Conservation (phyloP, 2,329 filamentous ascomycete genomes). For the Penicillium sp. region DNA sequence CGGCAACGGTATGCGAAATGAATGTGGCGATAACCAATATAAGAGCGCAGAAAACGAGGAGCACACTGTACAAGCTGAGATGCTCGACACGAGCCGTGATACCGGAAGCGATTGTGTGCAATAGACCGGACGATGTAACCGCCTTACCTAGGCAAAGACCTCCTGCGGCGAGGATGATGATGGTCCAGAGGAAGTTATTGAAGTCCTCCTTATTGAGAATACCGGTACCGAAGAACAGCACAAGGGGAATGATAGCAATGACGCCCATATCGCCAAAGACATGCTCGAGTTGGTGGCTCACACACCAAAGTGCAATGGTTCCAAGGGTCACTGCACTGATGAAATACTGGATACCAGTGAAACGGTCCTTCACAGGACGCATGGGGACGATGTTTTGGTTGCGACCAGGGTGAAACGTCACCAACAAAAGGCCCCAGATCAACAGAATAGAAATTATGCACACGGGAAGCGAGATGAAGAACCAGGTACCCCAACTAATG, state of each 20-base stretch:
- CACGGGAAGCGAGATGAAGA: slow-evolving; percentile 91
- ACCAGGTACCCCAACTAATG: slow-evolving; percentile 94
- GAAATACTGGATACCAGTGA: slow-evolving; percentile 89
- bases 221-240: slow-evolving; percentile 93
- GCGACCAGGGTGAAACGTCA: slow-evolving; percentile 80
- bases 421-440: slow-evolving; percentile 84
- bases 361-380: slow-evolving; percentile 81
- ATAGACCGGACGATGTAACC: slow-evolving; percentile 86
- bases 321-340: slow-evolving; percentile 78
- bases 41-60: slow-evolving; percentile 79
- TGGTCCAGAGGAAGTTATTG: slow-evolving; percentile 99
- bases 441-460: slow-evolving; percentile 83
- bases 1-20: slow-evolving; percentile 95
- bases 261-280: slow-evolving; percentile 98
- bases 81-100: slow-evolving; percentile 75
- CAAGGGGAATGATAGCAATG: slow-evolving; percentile 91
- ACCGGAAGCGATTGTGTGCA: slow-evolving; percentile 78
- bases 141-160: slow-evolving; percentile 90
- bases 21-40: slow-evolving; percentile 95
- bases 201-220: slow-evolving; percentile 98
- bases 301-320: slow-evolving; percentile 91
- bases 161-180: slow-evolving; percentile 95
- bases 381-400: slow-evolving; percentile 91
- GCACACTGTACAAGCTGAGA: slow-evolving; percentile 79
- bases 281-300: slow-evolving; percentile 81